Percentiles rank a stretch among this genome's conserved stretches.
Conservation (phyloP, 108 stramenopile genomes). For the Skeletonema costatum region DNA sequence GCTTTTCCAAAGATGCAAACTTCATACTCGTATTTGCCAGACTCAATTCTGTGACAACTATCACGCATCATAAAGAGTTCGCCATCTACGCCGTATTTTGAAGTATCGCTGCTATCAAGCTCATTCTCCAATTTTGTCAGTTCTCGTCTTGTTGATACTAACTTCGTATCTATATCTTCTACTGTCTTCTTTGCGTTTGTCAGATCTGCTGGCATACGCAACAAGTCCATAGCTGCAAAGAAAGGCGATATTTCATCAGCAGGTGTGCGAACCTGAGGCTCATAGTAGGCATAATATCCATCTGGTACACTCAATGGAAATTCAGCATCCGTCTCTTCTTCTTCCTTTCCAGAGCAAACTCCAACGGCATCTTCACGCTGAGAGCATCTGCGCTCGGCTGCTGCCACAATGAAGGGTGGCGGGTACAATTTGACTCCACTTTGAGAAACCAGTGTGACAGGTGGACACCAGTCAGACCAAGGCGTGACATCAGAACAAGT, state of each 20-base stretch:
- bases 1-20: constrained; percentile 71
- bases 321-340: constrained; percentile 12
- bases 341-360: neutral
- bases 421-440: constrained; percentile 28
- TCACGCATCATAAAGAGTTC: constrained; percentile 63
- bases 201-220: constrained; percentile 3
- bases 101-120: constrained; percentile 30
- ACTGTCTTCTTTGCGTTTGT: constrained; percentile 19
- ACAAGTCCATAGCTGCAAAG: constrained; percentile 27
- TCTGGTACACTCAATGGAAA: constrained; percentile 54
- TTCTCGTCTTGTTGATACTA: constrained; percentile 15
- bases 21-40: constrained; percentile 86
- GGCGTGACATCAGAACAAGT: constrained; percentile 35
- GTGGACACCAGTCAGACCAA: constrained; percentile 59
- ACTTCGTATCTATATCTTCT: constrained; percentile 47
- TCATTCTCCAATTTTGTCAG: neutral
- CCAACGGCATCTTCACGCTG: constrained; percentile 13
- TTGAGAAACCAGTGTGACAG: constrained; percentile 28
- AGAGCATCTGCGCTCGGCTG: constrained; percentile 46
- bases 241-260: constrained; percentile 43
- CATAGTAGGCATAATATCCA: constrained; percentile 65
- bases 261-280: constrained; percentile 35
- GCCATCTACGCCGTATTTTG: constrained; percentile 63
- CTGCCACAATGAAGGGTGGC: constrained; percentile 38
- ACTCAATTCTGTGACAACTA: constrained; percentile 59